Evolutionary conservation across 306 rosid genomes (phyloP).

Genomic region (Neltuma alba): DNA sequence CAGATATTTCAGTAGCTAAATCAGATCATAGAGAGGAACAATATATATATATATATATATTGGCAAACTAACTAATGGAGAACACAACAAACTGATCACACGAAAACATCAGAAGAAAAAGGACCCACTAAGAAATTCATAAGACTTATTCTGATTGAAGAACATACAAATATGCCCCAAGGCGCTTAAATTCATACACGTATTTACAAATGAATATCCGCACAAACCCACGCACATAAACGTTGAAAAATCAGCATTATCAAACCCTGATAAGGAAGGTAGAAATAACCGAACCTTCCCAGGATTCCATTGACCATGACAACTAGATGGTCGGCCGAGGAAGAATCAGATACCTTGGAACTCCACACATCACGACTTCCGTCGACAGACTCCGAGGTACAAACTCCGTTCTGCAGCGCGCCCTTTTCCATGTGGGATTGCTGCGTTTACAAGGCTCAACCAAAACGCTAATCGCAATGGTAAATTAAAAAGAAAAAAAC

Average conservation of each 20-base stretch:
- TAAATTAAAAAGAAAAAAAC: background rate
- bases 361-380: slow-evolving; percentile 90
- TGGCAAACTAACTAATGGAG: background rate
- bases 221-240: background rate
- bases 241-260: slow-evolving; percentile 1
- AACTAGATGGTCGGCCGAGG: slow-evolving; percentile 86
- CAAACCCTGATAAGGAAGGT: background rate
- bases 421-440: slow-evolving; percentile 55
- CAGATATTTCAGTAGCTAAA: background rate
- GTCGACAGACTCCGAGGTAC: slow-evolving; percentile 59
- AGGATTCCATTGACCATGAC: slow-evolving; percentile 94
- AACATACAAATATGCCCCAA: background rate
- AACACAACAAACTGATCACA: slow-evolving; percentile 8
- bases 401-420: slow-evolving; percentile 50
- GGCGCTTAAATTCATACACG: background rate
- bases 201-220: slow-evolving; percentile 9
- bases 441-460: background rate
- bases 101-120: background rate
- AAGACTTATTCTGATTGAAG: slow-evolving; percentile 6
- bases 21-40: background rate
- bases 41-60: background rate
- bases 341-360: slow-evolving; percentile 63
- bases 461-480: background rate
- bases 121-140: background rate
- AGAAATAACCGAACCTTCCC: slow-evolving; percentile 59